Conservation (phyloP, 495 filamentous ascomycete species). For the Penicillium malachiteum region DNA sequence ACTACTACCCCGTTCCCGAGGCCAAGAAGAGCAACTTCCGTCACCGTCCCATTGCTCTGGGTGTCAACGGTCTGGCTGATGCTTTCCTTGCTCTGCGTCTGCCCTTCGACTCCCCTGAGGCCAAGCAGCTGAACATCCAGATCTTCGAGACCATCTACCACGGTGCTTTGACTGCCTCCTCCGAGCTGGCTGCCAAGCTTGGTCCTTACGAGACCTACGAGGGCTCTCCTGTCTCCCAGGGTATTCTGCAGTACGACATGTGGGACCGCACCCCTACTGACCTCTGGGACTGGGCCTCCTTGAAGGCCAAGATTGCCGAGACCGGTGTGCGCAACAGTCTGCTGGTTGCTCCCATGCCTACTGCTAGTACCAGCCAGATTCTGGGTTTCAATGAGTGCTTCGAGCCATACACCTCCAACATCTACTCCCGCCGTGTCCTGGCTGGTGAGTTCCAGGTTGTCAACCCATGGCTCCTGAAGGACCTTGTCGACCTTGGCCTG, state of each 20-base stretch:
- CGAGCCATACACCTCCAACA: slow-evolving; percentile 99
- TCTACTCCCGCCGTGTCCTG: slow-evolving; percentile 96
- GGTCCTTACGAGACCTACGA: slow-evolving; percentile 88
- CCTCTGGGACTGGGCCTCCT: slow-evolving; percentile 91
- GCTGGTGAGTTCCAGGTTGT: slow-evolving; percentile 99
- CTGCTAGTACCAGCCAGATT: slow-evolving; percentile 93
- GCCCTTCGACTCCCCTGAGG: slow-evolving; percentile 94
- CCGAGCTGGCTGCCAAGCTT: slow-evolving; percentile 75
- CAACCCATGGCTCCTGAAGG: slow-evolving; percentile 98
- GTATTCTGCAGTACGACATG: slow-evolving; percentile 98
- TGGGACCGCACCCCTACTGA: slow-evolving; percentile 91
- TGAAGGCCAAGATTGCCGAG: slow-evolving; percentile 89
- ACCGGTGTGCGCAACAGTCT: slow-evolving; percentile 92
- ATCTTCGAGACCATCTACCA: slow-evolving; percentile 99
- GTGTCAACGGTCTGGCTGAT: slow-evolving; percentile 98
- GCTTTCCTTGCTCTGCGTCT: slow-evolving; percentile 95
- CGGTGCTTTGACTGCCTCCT: slow-evolving; percentile 84
- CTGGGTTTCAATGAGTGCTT: slow-evolving; percentile 99
- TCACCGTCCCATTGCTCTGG: slow-evolving; percentile 89
- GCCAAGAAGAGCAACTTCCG: slow-evolving; percentile 94
- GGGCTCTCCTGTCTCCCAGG: slow-evolving; percentile 91
- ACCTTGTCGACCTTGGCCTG: slow-evolving; percentile 94
- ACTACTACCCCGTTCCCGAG: slow-evolving; percentile 93
- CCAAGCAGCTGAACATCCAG: slow-evolving; percentile 90
- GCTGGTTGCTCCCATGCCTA: slow-evolving; percentile 96